Evolutionary conservation across 257 asterid species (phyloP), one percentile per base, ranked within the genome.

Genomic region (Penstemon eatonii): DNA sequence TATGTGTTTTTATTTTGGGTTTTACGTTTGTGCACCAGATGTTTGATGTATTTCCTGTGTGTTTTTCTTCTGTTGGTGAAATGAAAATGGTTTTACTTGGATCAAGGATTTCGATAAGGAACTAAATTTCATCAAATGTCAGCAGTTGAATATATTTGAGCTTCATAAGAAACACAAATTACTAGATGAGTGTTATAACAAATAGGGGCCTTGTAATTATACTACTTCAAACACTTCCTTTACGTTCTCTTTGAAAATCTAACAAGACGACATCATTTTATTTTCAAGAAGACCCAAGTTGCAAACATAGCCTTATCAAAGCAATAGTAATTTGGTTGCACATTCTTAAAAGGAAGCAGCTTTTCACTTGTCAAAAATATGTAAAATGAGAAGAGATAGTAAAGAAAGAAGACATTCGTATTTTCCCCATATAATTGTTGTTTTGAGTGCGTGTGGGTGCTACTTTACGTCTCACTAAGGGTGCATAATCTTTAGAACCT

Each of bases 31-130:
- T 66, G 56, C 65, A 60, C 83, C 75, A 87, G 47, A 63, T 80
- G 90, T 88, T 80, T 77, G 93, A 69, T 45, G 36, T 33, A 37
- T 5, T 60, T 42, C 53, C 52, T 42, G 39, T 1, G 1, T 19
- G 41, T 64, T 81, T 77, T 53, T 77, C 69, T 42, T 37, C 7
- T 52, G 45, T 56, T 37, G 66, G 43, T 77, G n/a, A 44, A 53
- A 58, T 56, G 59, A 56, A 7, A 52, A 25, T 15, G 58, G 13
- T 60, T 69, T 11, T 18, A 6, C 6, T 12, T 38, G 3, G 6
- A 44, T n/a, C 0, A 18, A 36, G 44, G 57, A 12, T 6, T 25
- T 25, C 53, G 12, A 10, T 50, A 39, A 12, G 25, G 11, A 59
- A 53, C 8, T 70, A 38, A 3, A 25, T 25, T 25, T 25, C 33